Base-by-base conservation (phyloP, 164 flowering plant genomes). In the Pachysandra terminalis region DNA sequence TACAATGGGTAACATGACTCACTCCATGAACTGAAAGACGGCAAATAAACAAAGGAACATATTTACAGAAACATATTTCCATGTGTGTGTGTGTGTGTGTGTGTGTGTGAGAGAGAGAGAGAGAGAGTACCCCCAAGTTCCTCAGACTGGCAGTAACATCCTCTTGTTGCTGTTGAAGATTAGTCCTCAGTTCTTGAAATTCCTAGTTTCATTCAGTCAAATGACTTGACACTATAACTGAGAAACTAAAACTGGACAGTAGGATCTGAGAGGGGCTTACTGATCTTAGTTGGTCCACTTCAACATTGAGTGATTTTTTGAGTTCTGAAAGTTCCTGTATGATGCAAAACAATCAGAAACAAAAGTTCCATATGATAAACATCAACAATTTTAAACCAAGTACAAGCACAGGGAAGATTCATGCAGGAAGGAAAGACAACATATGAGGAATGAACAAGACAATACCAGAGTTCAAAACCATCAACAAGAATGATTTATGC, bases 141-240 rank as follows among this genome's bases (percentile, higher is more conserved):
- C 59, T 83, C 28, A 93, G 73, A 80, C 95, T 87, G 49, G 89
- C 68, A 61, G 86, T 71, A 8, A 90, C 93, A 80, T 91, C 97
- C 55, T 93, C 98, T 68, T 91, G 96, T 72, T 93, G 98, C 73
- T 93, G 91, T 71, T 87, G 89, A 56, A 93, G 93, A 48, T 91
- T 91, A 60, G 77, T 85, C 79, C 85, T 87, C 71, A 94, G 75
- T 21, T 85, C 96, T 87, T 91, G 88, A 76, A 89, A 89, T 77
- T 87, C 91, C 93, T 88, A 51, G 56, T 59, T 5, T 27, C 59
- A 68, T 28, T 32, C 14, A 26, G 5, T 35, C 1, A 40, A 65
- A 61, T 25, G n/a, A 32, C n/a, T 5, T 15, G 15, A 12, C 40
- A 59, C 19, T 0, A 26, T 13, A 5, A 10, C 15, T 45, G 37